Evolutionary conservation across 176 grass and related monocot genomes (phyloP).

Genomic region (Bothriochloa decipiens): DNA sequence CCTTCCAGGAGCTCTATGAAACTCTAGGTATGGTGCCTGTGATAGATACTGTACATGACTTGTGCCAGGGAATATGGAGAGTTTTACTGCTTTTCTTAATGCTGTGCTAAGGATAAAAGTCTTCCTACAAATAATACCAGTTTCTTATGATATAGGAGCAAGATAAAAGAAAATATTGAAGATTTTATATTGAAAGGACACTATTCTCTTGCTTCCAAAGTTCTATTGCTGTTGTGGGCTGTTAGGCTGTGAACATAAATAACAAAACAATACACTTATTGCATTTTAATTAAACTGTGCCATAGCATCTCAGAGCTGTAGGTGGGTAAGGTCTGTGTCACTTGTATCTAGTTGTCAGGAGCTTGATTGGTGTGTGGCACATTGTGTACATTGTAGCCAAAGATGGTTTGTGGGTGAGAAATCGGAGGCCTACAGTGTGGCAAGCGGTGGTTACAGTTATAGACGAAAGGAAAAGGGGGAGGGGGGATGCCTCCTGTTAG

Average conservation of each 20-base stretch:
- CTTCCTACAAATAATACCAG: background rate
- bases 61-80: too few relatives aligned
- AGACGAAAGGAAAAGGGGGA: background rate
- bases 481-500: background rate
- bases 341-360: constrained; percentile 15
- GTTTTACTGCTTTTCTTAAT: background rate
- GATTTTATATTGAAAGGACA: background rate
- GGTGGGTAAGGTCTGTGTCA: background rate
- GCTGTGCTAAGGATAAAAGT: background rate
- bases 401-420: background rate
- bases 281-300: background rate
- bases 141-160: background rate
- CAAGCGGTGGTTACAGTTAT: background rate
- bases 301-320: background rate
- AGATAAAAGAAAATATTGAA: constrained; percentile 18
- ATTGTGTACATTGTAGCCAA: background rate
- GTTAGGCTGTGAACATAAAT: background rate
- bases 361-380: background rate
- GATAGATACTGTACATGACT: too few relatives aligned
- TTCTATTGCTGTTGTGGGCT: background rate
- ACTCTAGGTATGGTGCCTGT: background rate
- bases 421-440: background rate
- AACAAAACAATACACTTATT: background rate
- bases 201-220: background rate
- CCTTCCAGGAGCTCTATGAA: background rate